phyloP scores from a whole-genome alignment of 1,139 yeast genomes.

The Protomyces pachydermus region DNA sequence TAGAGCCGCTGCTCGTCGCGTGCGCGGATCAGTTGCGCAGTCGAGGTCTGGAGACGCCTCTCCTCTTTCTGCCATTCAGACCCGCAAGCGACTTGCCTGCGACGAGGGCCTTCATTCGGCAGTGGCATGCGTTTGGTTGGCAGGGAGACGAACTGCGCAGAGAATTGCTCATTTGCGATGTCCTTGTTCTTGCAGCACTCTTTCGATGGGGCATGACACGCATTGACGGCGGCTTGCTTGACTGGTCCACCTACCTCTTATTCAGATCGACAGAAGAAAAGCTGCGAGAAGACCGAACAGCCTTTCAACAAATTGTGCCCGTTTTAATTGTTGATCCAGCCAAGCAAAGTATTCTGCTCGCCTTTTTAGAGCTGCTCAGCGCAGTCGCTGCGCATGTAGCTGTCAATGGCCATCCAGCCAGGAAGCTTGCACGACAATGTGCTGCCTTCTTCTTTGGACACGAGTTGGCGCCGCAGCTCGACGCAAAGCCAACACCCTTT shows the following conservation, averaged over 20 bases:
- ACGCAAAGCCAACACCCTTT: not conserved
- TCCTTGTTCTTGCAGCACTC: not conserved
- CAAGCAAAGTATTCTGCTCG: not conserved
- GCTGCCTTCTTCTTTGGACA: constrained; percentile 2
- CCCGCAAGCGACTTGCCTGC: constrained; percentile 1
- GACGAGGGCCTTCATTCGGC: not conserved
- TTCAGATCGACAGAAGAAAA: not conserved
- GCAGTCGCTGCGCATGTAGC: constrained; percentile 6
- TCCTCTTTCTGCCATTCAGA: constrained; percentile 18
- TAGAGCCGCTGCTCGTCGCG: not conserved
- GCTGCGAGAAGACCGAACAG: no score
- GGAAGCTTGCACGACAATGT: constrained; percentile 1
- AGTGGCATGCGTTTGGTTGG: not conserved
- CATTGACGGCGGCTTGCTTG: not conserved
- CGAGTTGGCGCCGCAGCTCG: not conserved
- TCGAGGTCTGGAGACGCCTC: constrained; percentile 5
- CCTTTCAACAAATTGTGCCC: not conserved
- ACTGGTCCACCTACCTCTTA: not conserved
- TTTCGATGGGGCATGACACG: constrained; percentile 17
- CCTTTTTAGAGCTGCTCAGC: constrained; percentile 1
- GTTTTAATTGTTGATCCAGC: not conserved
- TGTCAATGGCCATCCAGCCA: constrained; percentile 8
- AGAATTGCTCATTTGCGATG: not conserved
- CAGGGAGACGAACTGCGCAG: not conserved
- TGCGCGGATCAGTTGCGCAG: not conserved